Base-by-base conservation (phyloP, 371 early-diverging fungal species). In the Rhizopus delemar region DNA sequence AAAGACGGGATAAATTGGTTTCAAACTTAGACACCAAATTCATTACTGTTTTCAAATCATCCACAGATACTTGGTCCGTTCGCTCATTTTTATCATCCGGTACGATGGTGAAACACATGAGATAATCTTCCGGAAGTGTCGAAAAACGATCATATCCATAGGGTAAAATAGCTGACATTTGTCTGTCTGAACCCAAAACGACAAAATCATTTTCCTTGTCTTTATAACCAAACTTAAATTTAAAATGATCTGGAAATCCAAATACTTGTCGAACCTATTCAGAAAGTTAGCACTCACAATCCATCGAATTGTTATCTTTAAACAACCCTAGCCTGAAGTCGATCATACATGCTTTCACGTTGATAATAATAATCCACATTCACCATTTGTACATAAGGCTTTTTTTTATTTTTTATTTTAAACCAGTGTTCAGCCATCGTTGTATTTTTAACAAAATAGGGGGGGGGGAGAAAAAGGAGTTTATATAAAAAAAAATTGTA, bases 371-470 rank as follows among this genome's bases (percentile, higher is more conserved):
- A 13, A 29, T 22, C 22, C 22, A 52, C 36, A 12, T 36, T 34
- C 28, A 46, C 28, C 35, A 38, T 13, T 43, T 43, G 8, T 11
- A 5, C 5, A 43, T 11, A 43, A 1, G 43, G 11, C 5, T 43
- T 43, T n/a, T n/a, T 11, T n/a, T 43, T 43, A n/a, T 43, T 43
- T 22, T 35, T 41, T 11, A 62, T 32, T 32, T 62, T 62, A 39
- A 56, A 43, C 50, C 50, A 57, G 15, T 43, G 15, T 43, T n/a
- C 15, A 43, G 43, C 11, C 43, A 43, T 43, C 36, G 11, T 22
- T 36, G 36, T 36, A 11, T 43, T 5, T 43, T 43, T 5, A 43
- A 43, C 43, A 13, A 16, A 41, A 41, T 13, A 54, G 38, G 50
- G n/a, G 22, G 46, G 39, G 31, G 5, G 31, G 4, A 45, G 49